These are phyloP conservation scores for Chaetomium strumarium DNA, from an alignment of 2,329 filamentous ascomycete species.

Conservation along the genomic window DNA sequence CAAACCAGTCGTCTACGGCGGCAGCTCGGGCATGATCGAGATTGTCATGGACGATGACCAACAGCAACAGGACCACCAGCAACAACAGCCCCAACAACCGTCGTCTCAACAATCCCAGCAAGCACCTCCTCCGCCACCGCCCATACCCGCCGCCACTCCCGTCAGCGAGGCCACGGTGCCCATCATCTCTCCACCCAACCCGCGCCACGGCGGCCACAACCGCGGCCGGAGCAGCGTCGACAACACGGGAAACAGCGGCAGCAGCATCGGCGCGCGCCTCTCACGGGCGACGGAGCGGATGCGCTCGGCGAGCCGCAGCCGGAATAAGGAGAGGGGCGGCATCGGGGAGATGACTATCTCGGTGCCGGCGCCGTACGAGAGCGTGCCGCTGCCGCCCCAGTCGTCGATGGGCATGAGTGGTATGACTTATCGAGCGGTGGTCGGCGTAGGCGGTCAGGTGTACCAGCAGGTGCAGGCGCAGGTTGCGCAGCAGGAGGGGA, in stretches of 20 bases:
- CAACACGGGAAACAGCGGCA: slow-evolving; percentile 25
- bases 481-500: slow-evolving; percentile 22
- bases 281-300: slow-evolving; percentile 55
- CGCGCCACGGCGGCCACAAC: slow-evolving; percentile 40
- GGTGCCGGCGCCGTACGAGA: slow-evolving; percentile 37
- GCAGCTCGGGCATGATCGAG: slow-evolving; percentile 54
- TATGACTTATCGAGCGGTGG: slow-evolving; percentile 11
- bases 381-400: slow-evolving; percentile 32
- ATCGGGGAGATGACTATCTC: background rate
- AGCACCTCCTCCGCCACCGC: slow-evolving; percentile 25
- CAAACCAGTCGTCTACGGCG: slow-evolving; percentile 37
- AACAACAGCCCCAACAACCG: slow-evolving; percentile 2
- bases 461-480: slow-evolving; percentile 22
- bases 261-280: slow-evolving; percentile 46
- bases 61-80: slow-evolving; percentile 15
- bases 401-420: slow-evolving; percentile 23
- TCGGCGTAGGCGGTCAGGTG: slow-evolving; percentile 27
- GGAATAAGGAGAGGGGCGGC: slow-evolving; percentile 31
- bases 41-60: slow-evolving; percentile 61
- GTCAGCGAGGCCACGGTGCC: slow-evolving; percentile 38
- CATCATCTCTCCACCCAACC: slow-evolving; percentile 41
- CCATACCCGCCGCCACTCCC: slow-evolving; percentile 31
- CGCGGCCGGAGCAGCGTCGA: slow-evolving; percentile 53
- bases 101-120: background rate
- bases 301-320: slow-evolving; percentile 52